These are phyloP conservation scores for Eimeria mitis DNA, from an alignment of 169 alveolate species.

Conservation along the genomic window DNA sequence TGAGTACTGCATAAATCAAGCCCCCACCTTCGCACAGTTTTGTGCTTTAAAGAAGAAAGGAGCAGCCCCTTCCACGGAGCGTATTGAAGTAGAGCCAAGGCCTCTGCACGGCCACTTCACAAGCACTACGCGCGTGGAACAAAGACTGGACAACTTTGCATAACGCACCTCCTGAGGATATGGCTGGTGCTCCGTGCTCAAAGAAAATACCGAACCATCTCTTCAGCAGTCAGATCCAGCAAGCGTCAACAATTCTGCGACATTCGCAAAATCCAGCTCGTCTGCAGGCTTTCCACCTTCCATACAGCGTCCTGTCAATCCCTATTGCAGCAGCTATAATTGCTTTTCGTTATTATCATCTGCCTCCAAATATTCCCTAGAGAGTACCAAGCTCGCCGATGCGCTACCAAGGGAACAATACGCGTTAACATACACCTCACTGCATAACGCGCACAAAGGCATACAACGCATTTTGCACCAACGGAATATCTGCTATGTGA, in stretches of 20 bases:
- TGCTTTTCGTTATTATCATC: background rate
- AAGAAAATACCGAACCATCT: background rate
- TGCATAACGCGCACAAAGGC: background rate
- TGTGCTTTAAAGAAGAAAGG: no score
- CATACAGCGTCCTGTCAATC: background rate
- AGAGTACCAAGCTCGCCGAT: background rate
- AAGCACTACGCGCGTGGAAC: background rate
- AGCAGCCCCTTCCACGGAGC: background rate
- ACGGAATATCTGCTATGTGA: background rate
- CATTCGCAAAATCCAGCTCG: background rate
- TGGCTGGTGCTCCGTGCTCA: background rate
- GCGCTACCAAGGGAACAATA: background rate
- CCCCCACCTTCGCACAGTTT: background rate
- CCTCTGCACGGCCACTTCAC: background rate
- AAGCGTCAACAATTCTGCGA: background rate
- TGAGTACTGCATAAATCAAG: background rate
- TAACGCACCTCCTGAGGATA: background rate
- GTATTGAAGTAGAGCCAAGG: background rate
- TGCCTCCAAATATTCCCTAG: background rate
- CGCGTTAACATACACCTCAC: background rate
- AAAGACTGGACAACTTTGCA: background rate
- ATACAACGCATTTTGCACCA: background rate
- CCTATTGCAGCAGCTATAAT: background rate
- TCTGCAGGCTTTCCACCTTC: background rate
- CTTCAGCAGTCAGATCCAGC: background rate